Conservation (phyloP, 306 rosid genomes). For the Quercus mongolica region DNA sequence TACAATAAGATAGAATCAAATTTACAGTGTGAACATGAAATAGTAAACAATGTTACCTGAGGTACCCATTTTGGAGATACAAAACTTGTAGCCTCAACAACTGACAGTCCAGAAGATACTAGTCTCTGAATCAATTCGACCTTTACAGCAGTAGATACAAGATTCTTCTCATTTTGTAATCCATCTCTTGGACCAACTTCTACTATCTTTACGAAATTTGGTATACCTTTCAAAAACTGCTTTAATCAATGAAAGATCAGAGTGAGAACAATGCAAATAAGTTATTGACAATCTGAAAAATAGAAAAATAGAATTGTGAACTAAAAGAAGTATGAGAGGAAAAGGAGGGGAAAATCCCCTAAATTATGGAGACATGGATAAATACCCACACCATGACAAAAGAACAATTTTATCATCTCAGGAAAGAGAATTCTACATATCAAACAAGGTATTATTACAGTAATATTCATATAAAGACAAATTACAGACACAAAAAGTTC, state of each 20-base stretch:
- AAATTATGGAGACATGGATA: not conserved
- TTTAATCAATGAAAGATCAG: slow-evolving; percentile 11
- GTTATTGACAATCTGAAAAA: not conserved
- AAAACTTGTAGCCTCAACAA: slow-evolving; percentile 91
- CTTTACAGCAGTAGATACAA: slow-evolving; percentile 67
- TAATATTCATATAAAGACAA: not conserved
- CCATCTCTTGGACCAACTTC: slow-evolving; percentile 99
- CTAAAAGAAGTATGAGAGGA: not conserved
- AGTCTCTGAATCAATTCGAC: slow-evolving; percentile 71
- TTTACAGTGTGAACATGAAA: slow-evolving; percentile 6
- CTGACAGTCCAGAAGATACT: slow-evolving; percentile 72
- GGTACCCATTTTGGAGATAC: slow-evolving; percentile 99
- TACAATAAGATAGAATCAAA: not conserved
- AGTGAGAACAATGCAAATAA: not conserved
- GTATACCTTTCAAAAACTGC: slow-evolving; percentile 61
- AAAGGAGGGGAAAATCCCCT: too few relatives aligned
- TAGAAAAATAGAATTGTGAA: not conserved
- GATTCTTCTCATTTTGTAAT: slow-evolving; percentile 82
- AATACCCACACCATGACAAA: not conserved
- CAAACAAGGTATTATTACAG: not conserved
- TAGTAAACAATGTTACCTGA: slow-evolving; percentile 48
- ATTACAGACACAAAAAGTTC: not conserved
- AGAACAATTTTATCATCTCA: not conserved
- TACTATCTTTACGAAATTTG: slow-evolving; percentile 80
- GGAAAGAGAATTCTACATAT: slow-evolving; percentile 1